Base-by-base conservation (phyloP, 176 grass and related monocot species). In the Melocanna baccifera region DNA sequence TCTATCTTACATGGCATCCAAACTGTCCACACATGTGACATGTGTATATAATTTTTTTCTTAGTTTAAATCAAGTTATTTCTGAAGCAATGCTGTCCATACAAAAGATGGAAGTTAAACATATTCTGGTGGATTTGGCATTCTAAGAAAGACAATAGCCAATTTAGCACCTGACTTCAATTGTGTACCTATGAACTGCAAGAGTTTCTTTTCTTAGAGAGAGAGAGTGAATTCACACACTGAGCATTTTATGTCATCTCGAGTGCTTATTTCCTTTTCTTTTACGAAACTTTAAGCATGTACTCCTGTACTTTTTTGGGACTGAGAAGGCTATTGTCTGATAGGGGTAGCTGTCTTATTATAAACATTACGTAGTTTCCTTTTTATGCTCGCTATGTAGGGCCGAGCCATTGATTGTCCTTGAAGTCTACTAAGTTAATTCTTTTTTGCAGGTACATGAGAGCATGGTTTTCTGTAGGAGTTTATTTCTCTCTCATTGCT, bases 391-490 rank as follows among this genome's bases (percentile, higher is more conserved):
- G 82, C 32, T 70, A 53, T 43, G 11, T 47, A 52, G 53, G 70
- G 19, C 45, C 29, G 46, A 77, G 34, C 9, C 13, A 29, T 89
- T 70, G 10, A 36, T 62, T 77, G 15, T 34, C 29, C n/a, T 70
- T 78, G 13, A 72, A 74, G 16, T 71, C 58, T 82, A 55, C 22
- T 62, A 14, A 76, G 25, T 71, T 77, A 41, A n/a, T 69, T 80
- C 62, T 74, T 53, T 76, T 80, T 36, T 64, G 22, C 83, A 95
- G 93, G 76, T 94, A 71, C 58, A 73, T 92, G 68, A 89, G 84
- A 73, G 71, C 81, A 84, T 98, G 96, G 93, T 98, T 94, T 90
- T 92, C 91, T 63, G 1, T 84, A 62, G 96, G 91, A 16, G 91
- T 87, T 87, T 93, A 80, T 86, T 78, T 95, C 72, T 89, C 89